Conservation (phyloP, 108 stramenopile genomes). For the Aurantiochytrium sp. region DNA sequence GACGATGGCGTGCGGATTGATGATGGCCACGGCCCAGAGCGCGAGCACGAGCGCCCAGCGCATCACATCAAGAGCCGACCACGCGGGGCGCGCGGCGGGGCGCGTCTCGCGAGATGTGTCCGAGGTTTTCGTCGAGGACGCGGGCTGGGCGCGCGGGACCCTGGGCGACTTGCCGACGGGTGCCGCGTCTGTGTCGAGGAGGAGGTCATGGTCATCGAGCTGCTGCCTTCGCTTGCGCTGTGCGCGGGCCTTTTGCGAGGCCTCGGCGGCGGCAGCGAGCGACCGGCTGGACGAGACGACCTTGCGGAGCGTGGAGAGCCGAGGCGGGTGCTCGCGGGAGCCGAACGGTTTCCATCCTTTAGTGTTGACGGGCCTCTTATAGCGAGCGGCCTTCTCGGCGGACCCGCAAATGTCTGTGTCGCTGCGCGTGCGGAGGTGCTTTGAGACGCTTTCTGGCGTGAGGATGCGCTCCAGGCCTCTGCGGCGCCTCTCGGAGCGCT, state of each 20-base stretch:
- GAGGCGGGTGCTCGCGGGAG: neutral
- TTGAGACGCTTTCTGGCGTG: neutral
- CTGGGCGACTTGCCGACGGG: no score
- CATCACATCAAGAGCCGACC: neutral
- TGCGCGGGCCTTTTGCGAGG: neutral
- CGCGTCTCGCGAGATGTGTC: no score
- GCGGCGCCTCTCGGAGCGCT: neutral
- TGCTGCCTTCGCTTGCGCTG: neutral
- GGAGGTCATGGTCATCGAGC: neutral
- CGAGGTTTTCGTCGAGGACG: neutral
- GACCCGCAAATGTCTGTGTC: neutral
- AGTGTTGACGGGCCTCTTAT: neutral
- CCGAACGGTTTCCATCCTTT: neutral
- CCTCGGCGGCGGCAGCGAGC: neutral
- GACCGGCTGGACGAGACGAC: neutral
- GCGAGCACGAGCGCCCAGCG: neutral
- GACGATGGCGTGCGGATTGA: neutral
- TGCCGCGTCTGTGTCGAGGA: neutral
- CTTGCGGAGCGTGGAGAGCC: neutral
- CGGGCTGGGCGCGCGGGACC: neutral
- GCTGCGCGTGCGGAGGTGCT: neutral
- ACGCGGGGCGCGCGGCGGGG: no score
- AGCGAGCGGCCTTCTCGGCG: neutral
- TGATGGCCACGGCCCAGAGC: neutral
- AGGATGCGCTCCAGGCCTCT: neutral